Evolutionary conservation across 495 filamentous ascomycete genomes (phyloP).

Genomic region (Lindgomyces ingoldianus): DNA sequence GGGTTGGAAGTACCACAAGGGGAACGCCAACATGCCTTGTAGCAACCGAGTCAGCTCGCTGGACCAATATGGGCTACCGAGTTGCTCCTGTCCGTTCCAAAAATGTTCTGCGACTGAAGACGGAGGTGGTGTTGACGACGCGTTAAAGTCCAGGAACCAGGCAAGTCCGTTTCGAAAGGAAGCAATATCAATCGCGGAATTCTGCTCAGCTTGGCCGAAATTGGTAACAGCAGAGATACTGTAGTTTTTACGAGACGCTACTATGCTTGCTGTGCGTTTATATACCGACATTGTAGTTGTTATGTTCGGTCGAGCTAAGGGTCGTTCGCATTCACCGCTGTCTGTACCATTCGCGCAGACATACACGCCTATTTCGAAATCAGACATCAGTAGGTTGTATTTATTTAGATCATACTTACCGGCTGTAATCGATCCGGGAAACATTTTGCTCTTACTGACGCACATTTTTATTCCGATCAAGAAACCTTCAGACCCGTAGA

Average conservation of each 20-base stretch:
- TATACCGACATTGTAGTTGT: slow-evolving; percentile 19
- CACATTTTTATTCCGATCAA: slow-evolving; percentile 17
- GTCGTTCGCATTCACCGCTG: not conserved
- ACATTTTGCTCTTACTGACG: slow-evolving; percentile 2
- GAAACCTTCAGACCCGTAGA: not conserved
- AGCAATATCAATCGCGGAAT: slow-evolving; percentile 4
- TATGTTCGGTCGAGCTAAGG: not conserved
- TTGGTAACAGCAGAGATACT: slow-evolving; percentile 4
- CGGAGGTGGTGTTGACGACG: not conserved
- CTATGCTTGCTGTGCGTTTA: slow-evolving; percentile 1
- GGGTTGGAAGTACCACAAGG: slow-evolving; percentile 11
- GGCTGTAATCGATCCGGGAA: not conserved
- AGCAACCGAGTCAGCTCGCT: not conserved
- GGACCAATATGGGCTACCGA: slow-evolving; percentile 8
- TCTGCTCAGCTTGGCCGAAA: not conserved
- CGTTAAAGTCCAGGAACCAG: slow-evolving; percentile 19
- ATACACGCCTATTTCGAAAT: slow-evolving; percentile 1
- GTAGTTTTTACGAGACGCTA: slow-evolving; percentile 11
- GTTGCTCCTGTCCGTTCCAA: slow-evolving; percentile 8
- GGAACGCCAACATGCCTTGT: slow-evolving; percentile 12
- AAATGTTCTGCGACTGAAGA: slow-evolving; percentile 13
- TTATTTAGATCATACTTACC: not conserved
- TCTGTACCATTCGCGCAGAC: slow-evolving; percentile 15
- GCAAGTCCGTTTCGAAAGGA: not conserved
- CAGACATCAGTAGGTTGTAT: slow-evolving; percentile 1